Evolutionary conservation across 495 filamentous ascomycete genomes (phyloP), one percentile per base, ranked within the genome.

Genomic region (Beverwykella pulmonaria): DNA sequence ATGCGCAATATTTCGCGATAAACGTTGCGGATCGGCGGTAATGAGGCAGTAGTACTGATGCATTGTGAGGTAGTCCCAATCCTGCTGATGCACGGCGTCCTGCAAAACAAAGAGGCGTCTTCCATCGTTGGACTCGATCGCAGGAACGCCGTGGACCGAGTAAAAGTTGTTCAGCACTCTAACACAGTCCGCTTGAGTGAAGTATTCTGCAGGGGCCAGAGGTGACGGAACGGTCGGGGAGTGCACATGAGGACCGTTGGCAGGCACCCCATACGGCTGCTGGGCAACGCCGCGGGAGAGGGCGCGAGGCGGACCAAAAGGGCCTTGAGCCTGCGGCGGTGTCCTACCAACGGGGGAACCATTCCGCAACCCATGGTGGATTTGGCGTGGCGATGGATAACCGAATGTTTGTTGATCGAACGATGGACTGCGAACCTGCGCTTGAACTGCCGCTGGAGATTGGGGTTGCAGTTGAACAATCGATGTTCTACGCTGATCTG

Each of bases 1-100:
- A 26, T 17, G 46, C 8, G 23, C 34, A 15, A 72, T 30, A 14
- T 10, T 27, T 5, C 7, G 39, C 8, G 69, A 50, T 17, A 68
- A 17, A 1, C 7, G 19, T 26, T 20, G 15, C 22, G 22, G 53
- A 32, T 61, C 44, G 7, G 32, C 7, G 17, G 32, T 22, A 22
- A 67, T 15, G 9, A 69, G 32, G 44, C 70, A 72, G 32, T 59
- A 72, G 29, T 59, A 59, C 22, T 72, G 70, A 41, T 69, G 70
- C 2, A 72, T 34, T 6, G 63, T 59, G 1, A 72, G 47, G 34
- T 63, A 72, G 2, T 47, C 46, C 48, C 49, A 66, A 41, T 72
- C 70, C 25, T 55, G 12, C 20, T 19, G 23, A 12, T 67, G 19
- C 5, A 72, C 30, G 15, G 70, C 70, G 22, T 50, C 55, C 50